These are phyloP conservation scores for Cyberlindnera japonica DNA, from an alignment of 805 yeast genomes.

Conservation along the genomic window DNA sequence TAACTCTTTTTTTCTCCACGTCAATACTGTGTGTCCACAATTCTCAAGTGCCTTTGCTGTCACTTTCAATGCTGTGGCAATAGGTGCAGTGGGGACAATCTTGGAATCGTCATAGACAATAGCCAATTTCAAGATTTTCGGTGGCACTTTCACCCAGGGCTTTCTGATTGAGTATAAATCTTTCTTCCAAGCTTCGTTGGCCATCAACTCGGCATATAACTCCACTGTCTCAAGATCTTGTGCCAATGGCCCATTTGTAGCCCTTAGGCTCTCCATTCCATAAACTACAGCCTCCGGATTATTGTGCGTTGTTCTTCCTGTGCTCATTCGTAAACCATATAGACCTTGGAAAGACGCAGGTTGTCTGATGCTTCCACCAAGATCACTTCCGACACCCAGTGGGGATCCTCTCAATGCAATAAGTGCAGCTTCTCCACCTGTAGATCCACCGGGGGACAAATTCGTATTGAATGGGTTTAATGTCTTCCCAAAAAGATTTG, in stretches of 20 bases:
- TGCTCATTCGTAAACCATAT: constrained; percentile 41
- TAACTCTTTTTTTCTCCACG: constrained; percentile 37
- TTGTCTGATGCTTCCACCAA: constrained; percentile 49
- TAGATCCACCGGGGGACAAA: constrained; percentile 50
- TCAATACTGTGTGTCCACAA: constrained; percentile 48
- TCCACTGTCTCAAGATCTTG: constrained; percentile 35
- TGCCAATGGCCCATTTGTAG: constrained; percentile 48
- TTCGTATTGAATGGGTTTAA: constrained; percentile 40
- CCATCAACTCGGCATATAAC: constrained; percentile 30
- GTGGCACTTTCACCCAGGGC: constrained; percentile 40
- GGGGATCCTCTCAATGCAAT: constrained; percentile 41
- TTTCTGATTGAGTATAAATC: constrained; percentile 38
- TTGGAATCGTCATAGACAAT: constrained; percentile 39
- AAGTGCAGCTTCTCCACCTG: constrained; percentile 54
- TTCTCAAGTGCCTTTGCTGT: constrained; percentile 29
- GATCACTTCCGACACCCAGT: constrained; percentile 53
- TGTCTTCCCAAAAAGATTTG: constrained; percentile 43
- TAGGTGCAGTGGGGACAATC: constrained; percentile 48
- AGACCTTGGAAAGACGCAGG: constrained; percentile 43
- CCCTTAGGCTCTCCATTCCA: constrained; percentile 31
- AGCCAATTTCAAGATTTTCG: constrained; percentile 38
- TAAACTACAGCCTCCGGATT: constrained; percentile 17
- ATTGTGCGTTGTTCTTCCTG: constrained; percentile 37
- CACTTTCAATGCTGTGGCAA: constrained; percentile 40
- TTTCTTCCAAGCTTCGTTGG: constrained; percentile 37